Percentiles rank a stretch among this genome's conserved stretches.
phyloP scores from a whole-genome alignment of 495 filamentous ascomycete genomes.

The Talaromyces borbonicus region DNA sequence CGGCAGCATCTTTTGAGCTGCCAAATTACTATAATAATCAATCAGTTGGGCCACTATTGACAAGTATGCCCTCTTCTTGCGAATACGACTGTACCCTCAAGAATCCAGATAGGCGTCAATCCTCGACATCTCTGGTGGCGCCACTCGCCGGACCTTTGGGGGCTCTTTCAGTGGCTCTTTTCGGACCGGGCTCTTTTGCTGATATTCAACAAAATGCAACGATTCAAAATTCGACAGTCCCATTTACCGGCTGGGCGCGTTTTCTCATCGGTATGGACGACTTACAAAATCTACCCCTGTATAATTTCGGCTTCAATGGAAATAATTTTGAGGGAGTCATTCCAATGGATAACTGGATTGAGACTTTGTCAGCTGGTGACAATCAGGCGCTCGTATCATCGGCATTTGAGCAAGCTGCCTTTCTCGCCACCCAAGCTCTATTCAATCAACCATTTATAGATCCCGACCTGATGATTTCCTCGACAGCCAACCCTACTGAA shows the following conservation, averaged over 20 bases:
- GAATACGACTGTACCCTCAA: neutral
- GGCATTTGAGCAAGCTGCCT: neutral
- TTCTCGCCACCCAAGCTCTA: slow-evolving; percentile 2
- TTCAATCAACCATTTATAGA: neutral
- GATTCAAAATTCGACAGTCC: neutral
- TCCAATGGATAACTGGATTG: neutral
- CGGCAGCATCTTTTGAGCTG: slow-evolving; percentile 25
- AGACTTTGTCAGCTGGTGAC: neutral
- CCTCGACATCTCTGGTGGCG: too few relatives aligned
- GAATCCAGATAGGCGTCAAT: too few relatives aligned
- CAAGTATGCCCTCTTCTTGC: neutral
- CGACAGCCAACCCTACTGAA: neutral
- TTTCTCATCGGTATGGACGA: neutral
- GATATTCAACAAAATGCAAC: slow-evolving; percentile 4
- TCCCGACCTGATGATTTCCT: neutral
- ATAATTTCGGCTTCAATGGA: neutral
- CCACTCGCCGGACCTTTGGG: slow-evolving; percentile 22
- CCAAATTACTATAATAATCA: slow-evolving; percentile 21
- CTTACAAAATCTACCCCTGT: neutral
- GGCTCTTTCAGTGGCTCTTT: slow-evolving; percentile 19
- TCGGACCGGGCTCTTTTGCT: slow-evolving; percentile 20
- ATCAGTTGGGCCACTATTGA: slow-evolving; percentile 14
- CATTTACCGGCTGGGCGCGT: neutral
- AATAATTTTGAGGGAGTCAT: neutral
- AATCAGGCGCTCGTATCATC: neutral